phyloP scores from a whole-genome alignment of 2,329 filamentous ascomycete species.

The Ciborinia camelliae region DNA sequence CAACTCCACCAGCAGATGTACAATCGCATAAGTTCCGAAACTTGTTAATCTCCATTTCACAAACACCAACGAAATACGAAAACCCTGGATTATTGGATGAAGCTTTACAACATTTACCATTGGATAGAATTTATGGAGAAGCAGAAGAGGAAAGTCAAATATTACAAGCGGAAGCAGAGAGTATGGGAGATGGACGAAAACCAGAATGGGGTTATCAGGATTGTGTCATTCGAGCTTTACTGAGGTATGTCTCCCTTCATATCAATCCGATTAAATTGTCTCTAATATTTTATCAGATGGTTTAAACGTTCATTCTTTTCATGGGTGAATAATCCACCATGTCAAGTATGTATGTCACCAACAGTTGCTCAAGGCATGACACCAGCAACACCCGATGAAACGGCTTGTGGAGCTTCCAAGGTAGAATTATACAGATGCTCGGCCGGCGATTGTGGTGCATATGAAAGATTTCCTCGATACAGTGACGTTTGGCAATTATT shows the following conservation, averaged over 20 bases:
- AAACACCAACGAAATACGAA: constrained; percentile 90
- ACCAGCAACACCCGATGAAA: constrained; percentile 82
- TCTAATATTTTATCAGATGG: constrained; percentile 60
- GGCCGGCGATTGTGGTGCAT: constrained; percentile 66
- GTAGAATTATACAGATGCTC: constrained; percentile 92
- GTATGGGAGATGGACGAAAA: constrained; percentile 74
- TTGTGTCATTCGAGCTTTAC: constrained; percentile 83
- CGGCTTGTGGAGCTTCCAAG: constrained; percentile 77
- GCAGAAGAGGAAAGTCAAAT: constrained; percentile 92
- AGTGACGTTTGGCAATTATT: constrained; percentile 92
- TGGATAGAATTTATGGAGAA: constrained; percentile 88
- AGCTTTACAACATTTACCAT: constrained; percentile 77
- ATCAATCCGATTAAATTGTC: constrained; percentile 18
- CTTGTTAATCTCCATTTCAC: constrained; percentile 78
- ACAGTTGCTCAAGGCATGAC: constrained; percentile 82
- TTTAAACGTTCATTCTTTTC: constrained; percentile 94
- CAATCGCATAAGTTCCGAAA: constrained; percentile 74
- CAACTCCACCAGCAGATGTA: constrained; percentile 71
- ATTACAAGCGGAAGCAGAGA: constrained; percentile 80
- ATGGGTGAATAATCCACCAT: constrained; percentile 94
- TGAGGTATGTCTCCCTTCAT: constrained; percentile 58
- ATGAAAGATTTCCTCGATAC: constrained; percentile 89
- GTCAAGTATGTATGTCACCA: constrained; percentile 74
- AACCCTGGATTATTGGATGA: constrained; percentile 94
- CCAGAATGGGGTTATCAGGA: constrained; percentile 97